phyloP scores from a whole-genome alignment of 768 basidiomycete species.

The Pleurotus tuber-regium region DNA sequence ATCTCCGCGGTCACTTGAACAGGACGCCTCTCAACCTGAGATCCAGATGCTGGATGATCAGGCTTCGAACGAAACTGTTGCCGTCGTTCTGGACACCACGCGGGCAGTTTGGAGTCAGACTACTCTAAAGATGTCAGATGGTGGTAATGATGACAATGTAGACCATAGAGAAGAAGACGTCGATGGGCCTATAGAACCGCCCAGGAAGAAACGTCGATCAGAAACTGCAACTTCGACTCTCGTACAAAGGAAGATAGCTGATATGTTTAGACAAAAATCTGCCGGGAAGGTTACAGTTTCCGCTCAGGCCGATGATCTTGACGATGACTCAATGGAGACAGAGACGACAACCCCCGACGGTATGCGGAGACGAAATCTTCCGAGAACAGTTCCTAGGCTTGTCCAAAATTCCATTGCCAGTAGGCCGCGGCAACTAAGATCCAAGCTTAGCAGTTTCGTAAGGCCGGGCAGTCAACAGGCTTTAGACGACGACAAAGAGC shows the following conservation, averaged over 20 bases:
- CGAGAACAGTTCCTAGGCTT: no score
- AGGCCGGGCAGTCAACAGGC: conserved; percentile 3
- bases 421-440: background rate
- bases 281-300: no score
- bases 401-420: background rate
- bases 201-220: conserved; percentile 35
- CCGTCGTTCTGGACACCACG: conserved; percentile 47
- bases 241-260: conserved; percentile 2
- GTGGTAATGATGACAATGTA: conserved; percentile 8
- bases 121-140: background rate
- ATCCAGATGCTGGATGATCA: conserved; percentile 7
- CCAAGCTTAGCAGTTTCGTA: background rate
- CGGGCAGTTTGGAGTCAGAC: conserved; percentile 41
- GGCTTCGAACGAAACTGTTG: conserved; percentile 12
- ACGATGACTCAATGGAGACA: conserved; percentile 10
- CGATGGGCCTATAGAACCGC: conserved; percentile 19
- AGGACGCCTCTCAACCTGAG: conserved; percentile 5
- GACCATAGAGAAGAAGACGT: conserved; percentile 8
- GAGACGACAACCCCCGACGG: background rate
- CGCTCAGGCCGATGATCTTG: conserved; percentile 5
- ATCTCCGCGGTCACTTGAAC: no score
- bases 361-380: background rate
- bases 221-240: conserved; percentile 9
- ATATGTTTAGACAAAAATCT: conserved; percentile 1
- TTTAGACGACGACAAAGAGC: conserved; percentile 21